Percentiles rank a stretch among this genome's conserved stretches.
Evolutionary conservation across 257 asterid genomes (phyloP).

Genomic region (Ehretia macrophylla): DNA sequence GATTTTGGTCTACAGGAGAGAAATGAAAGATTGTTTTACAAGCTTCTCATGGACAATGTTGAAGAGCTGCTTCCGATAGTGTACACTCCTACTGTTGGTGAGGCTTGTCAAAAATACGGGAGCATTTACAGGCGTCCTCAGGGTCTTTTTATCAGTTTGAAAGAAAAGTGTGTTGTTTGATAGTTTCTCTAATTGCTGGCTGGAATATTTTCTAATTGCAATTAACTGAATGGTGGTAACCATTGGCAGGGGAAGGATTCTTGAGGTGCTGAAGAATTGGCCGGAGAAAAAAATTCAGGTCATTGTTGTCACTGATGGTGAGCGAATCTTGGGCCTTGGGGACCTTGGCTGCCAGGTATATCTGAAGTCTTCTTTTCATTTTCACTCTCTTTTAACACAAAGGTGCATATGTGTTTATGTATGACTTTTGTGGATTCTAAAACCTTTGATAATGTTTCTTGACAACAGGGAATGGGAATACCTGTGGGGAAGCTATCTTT

Average conservation of each 20-base stretch:
- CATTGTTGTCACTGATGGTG: conserved; percentile 96
- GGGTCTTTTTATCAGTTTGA: conserved; percentile 97
- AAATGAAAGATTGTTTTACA: conserved; percentile 85
- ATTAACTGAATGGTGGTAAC: conserved; percentile 18
- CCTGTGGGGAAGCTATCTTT: conserved; percentile 92
- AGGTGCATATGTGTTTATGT: neutral
- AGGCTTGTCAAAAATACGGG: conserved; percentile 99
- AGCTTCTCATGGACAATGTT: conserved; percentile 89
- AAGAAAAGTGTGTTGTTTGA: conserved; percentile 64
- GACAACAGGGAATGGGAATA: conserved; percentile 91
- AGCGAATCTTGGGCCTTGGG: conserved; percentile 95
- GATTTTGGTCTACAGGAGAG: conserved; percentile 53
- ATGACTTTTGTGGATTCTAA: conserved; percentile 3
- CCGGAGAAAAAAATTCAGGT: conserved; percentile 96
- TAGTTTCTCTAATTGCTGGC: neutral
- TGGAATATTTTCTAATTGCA: conserved; percentile 9
- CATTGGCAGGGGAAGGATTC: conserved; percentile 77
- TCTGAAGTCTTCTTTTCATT: neutral
- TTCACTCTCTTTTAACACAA: too few relatives aligned
- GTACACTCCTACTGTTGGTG: conserved; percentile 98
- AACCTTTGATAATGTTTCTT: conserved; percentile 14
- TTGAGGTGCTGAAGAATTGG: conserved; percentile 93
- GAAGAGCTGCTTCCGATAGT: conserved; percentile 98
- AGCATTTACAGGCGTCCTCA: conserved; percentile 95
- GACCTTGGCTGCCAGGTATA: conserved; percentile 98